Evolutionary conservation across 805 yeast species (phyloP).

Genomic region (Saturnispora zaruensis): DNA sequence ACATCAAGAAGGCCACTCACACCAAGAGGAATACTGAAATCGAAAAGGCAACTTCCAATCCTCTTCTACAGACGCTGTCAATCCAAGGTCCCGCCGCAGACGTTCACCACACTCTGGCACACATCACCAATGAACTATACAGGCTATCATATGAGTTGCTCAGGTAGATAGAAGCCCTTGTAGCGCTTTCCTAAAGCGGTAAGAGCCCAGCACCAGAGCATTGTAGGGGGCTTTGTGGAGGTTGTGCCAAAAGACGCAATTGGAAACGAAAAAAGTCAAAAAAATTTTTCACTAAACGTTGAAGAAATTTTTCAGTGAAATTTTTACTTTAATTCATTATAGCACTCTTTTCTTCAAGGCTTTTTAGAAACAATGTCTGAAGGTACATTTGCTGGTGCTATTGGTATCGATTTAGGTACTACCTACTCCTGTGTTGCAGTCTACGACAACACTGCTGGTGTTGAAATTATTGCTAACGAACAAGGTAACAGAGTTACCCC

Average conservation of each 20-base stretch:
- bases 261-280: conserved; percentile 2
- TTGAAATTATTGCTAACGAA: conserved; percentile 73
- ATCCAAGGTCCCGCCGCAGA: neutral
- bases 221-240: neutral
- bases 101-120: neutral
- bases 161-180: neutral
- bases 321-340: neutral
- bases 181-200: neutral
- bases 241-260: conserved; percentile 3
- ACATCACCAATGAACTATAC: neutral
- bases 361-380: conserved; percentile 61
- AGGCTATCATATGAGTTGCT: neutral
- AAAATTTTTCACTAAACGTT: conserved; percentile 11
- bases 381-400: conserved; percentile 99
- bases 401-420: conserved; percentile 98
- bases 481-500: conserved; percentile 84
- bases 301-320: conserved; percentile 18
- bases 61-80: neutral
- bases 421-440: conserved; percentile 73
- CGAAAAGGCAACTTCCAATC: neutral
- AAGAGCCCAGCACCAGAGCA: neutral
- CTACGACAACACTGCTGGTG: conserved; percentile 54
- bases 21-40: neutral
- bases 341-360: conserved; percentile 1
- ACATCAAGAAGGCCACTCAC: neutral